phyloP scores from a whole-genome alignment of 257 asterid species.

The Ilex aquifolium region DNA sequence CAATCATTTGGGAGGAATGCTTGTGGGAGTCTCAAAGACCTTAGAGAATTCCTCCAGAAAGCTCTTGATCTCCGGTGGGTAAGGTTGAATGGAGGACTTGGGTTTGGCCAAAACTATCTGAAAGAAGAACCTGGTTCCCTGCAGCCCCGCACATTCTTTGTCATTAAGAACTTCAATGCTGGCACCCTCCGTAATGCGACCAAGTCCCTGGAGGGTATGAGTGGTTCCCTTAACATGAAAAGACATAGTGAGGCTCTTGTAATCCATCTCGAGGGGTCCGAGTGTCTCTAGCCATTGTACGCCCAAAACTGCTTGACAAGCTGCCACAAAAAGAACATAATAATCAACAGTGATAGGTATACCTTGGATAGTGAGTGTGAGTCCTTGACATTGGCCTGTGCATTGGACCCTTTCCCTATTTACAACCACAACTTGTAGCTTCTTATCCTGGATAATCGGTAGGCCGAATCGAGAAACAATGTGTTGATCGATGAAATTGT shows the following conservation, averaged over 20 bases:
- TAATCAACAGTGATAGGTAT: not conserved
- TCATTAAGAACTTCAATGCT: not conserved
- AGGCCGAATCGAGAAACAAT: no score
- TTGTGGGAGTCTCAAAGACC: not conserved
- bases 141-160: not conserved
- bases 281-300: not conserved
- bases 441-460: no score
- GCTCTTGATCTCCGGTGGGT: no score
- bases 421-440: no score
- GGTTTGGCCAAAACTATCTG: no score
- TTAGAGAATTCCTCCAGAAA: no score
- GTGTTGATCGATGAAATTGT: no score
- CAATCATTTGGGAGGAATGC: not conserved
- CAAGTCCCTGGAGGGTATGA: not conserved
- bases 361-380: not conserved
- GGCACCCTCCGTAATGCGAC: no score
- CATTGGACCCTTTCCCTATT: no score
- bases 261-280: not conserved
- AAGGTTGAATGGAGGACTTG: no score
- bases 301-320: not conserved
- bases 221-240: not conserved
- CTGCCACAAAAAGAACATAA: not conserved
- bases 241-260: not conserved
- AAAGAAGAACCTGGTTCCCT: not conserved
- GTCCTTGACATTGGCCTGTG: no score